phyloP scores from a whole-genome alignment of 495 filamentous ascomycete genomes.

The Trypethelium eluteriae region DNA sequence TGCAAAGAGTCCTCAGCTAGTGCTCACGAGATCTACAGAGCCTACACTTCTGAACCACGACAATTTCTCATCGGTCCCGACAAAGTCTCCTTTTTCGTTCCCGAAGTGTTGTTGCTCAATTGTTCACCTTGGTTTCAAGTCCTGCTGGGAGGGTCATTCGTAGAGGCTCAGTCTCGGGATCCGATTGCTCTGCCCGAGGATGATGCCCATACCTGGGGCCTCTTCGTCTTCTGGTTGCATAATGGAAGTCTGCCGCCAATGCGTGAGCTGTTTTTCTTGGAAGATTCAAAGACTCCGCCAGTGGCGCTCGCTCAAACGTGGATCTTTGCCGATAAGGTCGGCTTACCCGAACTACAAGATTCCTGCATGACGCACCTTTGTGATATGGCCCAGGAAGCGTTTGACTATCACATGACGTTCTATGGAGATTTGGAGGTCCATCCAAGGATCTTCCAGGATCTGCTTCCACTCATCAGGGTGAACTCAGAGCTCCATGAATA shows the following conservation, averaged over 20 bases:
- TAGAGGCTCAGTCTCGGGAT: neutral
- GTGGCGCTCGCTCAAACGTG: neutral
- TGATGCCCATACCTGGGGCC: neutral
- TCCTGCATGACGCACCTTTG: neutral
- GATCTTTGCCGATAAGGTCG: constrained; percentile 1
- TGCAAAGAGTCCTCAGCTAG: no score
- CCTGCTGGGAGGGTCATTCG: neutral
- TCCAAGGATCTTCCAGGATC: neutral
- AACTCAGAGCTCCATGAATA: neutral
- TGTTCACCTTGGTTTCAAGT: neutral
- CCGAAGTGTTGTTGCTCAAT: neutral
- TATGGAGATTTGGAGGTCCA: no score
- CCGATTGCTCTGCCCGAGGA: neutral
- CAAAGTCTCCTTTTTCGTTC: neutral
- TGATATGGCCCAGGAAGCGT: neutral
- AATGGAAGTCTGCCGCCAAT: neutral
- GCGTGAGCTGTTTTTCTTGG: no score
- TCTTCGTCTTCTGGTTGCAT: neutral
- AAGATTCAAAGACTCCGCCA: neutral
- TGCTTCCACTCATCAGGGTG: neutral
- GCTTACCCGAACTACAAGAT: neutral
- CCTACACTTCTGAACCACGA: neutral
- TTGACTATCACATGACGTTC: no score
- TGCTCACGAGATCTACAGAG: no score
- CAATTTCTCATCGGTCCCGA: neutral